A percentile compares a stretch with the other conserved stretches of the same genome.
These are phyloP conservation scores for Lipomyces mesembrius DNA, from an alignment of 805 yeast species.

Conservation along the genomic window DNA sequence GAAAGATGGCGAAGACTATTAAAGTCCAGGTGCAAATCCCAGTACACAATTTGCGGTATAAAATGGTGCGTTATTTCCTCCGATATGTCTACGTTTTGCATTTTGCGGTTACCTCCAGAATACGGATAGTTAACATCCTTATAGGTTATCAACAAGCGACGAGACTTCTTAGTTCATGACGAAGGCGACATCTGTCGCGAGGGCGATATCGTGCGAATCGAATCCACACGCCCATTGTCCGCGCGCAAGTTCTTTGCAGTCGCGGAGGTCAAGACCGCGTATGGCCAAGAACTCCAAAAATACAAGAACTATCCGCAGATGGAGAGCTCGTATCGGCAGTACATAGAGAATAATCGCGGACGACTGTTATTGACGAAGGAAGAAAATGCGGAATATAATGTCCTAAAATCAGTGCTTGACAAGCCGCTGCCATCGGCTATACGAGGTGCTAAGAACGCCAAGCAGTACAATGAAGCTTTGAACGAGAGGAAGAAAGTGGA, in stretches of 20 bases:
- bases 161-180: slow-evolving; percentile 89
- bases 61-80: slow-evolving; percentile 14
- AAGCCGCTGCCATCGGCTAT: not conserved
- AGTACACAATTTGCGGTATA: slow-evolving; percentile 62
- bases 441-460: not conserved
- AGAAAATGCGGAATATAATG: not conserved
- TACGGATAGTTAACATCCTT: slow-evolving; percentile 3
- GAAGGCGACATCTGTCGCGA: slow-evolving; percentile 89
- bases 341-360: slow-evolving; percentile 6
- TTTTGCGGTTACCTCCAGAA: not conserved
- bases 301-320: slow-evolving; percentile 15
- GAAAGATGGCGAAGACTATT: slow-evolving; percentile 93
- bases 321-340: slow-evolving; percentile 16
- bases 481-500: not conserved
- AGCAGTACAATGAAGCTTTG: not conserved
- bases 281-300: slow-evolving; percentile 23
- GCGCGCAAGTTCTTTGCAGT: slow-evolving; percentile 84
- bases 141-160: slow-evolving; percentile 70
- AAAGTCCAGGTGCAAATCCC: slow-evolving; percentile 86
- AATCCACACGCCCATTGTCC: slow-evolving; percentile 79
- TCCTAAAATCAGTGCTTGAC: not conserved
- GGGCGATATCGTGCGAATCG: slow-evolving; percentile 94
- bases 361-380: not conserved
- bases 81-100: not conserved
- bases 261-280: slow-evolving; percentile 81